Percentiles rank a stretch among this genome's conserved stretches.
These are phyloP conservation scores for Clarireedia sp. DNA, from an alignment of 2,329 filamentous ascomycete genomes.

Conservation along the genomic window DNA sequence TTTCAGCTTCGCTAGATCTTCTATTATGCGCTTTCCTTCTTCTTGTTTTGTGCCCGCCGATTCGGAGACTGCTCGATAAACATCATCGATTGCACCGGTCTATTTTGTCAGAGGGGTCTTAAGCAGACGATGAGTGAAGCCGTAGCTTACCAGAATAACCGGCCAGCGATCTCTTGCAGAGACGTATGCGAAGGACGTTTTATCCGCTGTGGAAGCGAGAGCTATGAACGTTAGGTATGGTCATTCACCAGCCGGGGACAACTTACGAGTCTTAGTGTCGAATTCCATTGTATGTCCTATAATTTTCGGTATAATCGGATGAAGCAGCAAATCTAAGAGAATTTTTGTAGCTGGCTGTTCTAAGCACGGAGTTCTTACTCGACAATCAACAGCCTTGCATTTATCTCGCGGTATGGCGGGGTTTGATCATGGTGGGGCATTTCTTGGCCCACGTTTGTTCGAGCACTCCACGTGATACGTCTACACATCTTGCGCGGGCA, in stretches of 20 bases:
- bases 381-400: neutral
- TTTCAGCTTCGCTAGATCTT: constrained; percentile 73
- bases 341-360: neutral
- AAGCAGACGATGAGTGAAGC: neutral
- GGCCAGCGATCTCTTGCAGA: constrained; percentile 89
- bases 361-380: neutral
- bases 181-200: constrained; percentile 75
- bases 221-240: constrained; percentile 39
- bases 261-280: constrained; percentile 66
- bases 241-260: neutral
- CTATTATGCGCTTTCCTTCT: constrained; percentile 82
- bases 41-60: constrained; percentile 50
- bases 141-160: constrained; percentile 63
- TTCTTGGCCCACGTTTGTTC: neutral
- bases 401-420: neutral
- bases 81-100: constrained; percentile 90
- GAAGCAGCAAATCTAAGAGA: neutral
- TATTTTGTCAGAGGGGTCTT: constrained; percentile 31
- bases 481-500: no score
- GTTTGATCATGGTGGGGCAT: constrained; percentile 6
- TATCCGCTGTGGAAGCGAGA: constrained; percentile 71
- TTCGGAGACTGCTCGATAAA: constrained; percentile 66
- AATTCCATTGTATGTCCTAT: constrained; percentile 50
- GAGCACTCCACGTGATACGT: no score
- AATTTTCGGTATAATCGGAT: neutral